Conservation (phyloP, 345 rosid species). For the Noccaea bulbosa region DNA sequence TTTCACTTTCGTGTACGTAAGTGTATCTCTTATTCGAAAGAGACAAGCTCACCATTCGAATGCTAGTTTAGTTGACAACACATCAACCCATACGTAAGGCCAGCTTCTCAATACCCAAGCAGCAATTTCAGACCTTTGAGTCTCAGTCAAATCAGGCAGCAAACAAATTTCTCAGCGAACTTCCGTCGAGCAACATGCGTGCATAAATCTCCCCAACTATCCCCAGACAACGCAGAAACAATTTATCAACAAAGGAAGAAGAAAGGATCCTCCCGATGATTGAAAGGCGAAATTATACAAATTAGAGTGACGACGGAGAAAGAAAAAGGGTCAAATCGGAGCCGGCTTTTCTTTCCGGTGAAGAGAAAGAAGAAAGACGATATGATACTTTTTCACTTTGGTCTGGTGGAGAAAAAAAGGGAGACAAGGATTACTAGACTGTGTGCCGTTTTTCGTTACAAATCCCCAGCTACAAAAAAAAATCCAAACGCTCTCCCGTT, state of each 20-base stretch:
- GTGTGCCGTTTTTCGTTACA: slow-evolving; percentile 21
- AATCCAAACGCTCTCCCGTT: neutral
- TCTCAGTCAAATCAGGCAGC: neutral
- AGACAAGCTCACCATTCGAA: slow-evolving; percentile 50
- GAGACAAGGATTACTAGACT: neutral
- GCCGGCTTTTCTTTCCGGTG: slow-evolving; percentile 18
- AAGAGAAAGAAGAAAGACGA: slow-evolving; percentile 31
- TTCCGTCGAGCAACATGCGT: slow-evolving; percentile 36
- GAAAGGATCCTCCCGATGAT: neutral
- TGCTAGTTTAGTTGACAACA: slow-evolving; percentile 7
- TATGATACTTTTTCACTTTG: too few species aligned
- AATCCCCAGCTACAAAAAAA: neutral
- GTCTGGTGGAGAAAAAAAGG: neutral
- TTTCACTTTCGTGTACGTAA: slow-evolving; percentile 51
- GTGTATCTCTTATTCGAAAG: slow-evolving; percentile 49
- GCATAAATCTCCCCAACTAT: slow-evolving; percentile 15
- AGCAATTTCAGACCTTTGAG: slow-evolving; percentile 16
- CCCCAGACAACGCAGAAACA: neutral
- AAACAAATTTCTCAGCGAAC: slow-evolving; percentile 12
- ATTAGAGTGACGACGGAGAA: neutral
- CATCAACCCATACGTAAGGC: neutral
- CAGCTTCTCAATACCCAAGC: slow-evolving; percentile 28
- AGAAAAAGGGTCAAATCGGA: slow-evolving; percentile 30
- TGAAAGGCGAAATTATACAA: neutral
- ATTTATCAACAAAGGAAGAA: neutral